Base-by-base conservation (phyloP, 345 rosid genomes). In the Jatropha curcas region DNA sequence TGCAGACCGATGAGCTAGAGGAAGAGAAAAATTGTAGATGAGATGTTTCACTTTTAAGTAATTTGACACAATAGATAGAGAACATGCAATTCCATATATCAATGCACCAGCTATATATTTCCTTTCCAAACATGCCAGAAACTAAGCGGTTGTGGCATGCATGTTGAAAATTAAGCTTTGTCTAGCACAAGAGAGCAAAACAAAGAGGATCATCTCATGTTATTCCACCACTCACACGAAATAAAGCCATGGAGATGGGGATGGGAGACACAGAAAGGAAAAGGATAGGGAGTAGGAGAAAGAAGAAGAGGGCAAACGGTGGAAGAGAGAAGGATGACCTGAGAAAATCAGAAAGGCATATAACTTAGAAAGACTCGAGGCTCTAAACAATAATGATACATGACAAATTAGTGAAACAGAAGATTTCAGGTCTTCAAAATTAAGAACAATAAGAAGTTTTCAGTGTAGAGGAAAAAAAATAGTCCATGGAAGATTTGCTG, bases 1-100 rank as follows among this genome's bases (percentile, higher is more conserved):
- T 98, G 99, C 63, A 97, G 91, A 76, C 99, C 99, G 86, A 93
- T 91, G 80, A 93, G 96, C 98, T 95, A 53, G 71, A 64, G n/a
- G 62, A 78, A 79, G 61, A 56, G 33, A 46, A 61, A 33, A 68
- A 33, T 68, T 4, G 65, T 27, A 37, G 8, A 57, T 63, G 24
- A 68, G 71, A 55, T 66, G 68, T 70, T 41, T 31, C 35, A 55
- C 7, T 19, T 12, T 28, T 9, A 65, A 52, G 60, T 67, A 27
- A 30, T n/a, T 71, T 27, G 22, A 51, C 51, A 22, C 52, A 9
- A 22, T 53, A 25, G 8, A 17, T n/a, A 41, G 69, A 73, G 52
- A 17, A 27, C 13, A 6, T 1, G 22, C 25, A 70, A 19, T 70
- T 43, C 8, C 58, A 16, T 51, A 28, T 55, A 39, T 56, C n/a